Conservation (phyloP, 257 asterid genomes). For the Forsythia viridissima region DNA sequence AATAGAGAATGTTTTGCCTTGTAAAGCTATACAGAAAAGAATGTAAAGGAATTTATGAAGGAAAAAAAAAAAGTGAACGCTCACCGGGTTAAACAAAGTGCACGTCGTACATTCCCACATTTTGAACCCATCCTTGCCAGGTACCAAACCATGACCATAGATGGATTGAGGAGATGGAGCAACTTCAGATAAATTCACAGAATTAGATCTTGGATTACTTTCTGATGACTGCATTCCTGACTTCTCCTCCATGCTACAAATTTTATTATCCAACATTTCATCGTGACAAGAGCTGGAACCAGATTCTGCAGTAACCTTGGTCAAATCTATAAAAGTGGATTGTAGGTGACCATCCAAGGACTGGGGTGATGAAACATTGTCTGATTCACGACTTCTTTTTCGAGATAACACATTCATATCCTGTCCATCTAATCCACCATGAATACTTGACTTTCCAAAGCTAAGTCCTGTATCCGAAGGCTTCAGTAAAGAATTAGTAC, state of each 20-base stretch:
- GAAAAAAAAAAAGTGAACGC: constrained; percentile 22
- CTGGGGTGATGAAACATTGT: constrained; percentile 26
- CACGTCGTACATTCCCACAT: constrained; percentile 73
- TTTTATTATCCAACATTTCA: constrained; percentile 27
- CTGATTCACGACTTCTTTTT: constrained; percentile 58
- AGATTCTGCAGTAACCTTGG: constrained; percentile 28
- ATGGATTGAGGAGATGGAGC: constrained; percentile 41
- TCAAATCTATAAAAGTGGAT: constrained; percentile 40
- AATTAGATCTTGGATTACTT: constrained; percentile 11
- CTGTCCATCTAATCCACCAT: constrained; percentile 23
- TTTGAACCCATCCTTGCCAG: constrained; percentile 24
- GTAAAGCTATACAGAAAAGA: constrained; percentile 6
- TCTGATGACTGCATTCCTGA: constrained; percentile 21
- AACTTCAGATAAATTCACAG: constrained; percentile 31
- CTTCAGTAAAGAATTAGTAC: constrained; percentile 27
- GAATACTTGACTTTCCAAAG: constrained; percentile 35
- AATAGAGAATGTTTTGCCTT: constrained; percentile 2
- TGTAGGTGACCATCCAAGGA: constrained; percentile 29
- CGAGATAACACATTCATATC: constrained; percentile 36
- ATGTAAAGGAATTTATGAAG: background rate
- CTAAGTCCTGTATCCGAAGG: constrained; percentile 39
- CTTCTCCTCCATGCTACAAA: constrained; percentile 13
- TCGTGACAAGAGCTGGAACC: constrained; percentile 25
- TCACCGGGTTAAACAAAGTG: constrained; percentile 87
- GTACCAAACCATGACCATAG: constrained; percentile 22